phyloP scores from a whole-genome alignment of 2,329 filamentous ascomycete genomes.

The Aspergillus eucalypticola region DNA sequence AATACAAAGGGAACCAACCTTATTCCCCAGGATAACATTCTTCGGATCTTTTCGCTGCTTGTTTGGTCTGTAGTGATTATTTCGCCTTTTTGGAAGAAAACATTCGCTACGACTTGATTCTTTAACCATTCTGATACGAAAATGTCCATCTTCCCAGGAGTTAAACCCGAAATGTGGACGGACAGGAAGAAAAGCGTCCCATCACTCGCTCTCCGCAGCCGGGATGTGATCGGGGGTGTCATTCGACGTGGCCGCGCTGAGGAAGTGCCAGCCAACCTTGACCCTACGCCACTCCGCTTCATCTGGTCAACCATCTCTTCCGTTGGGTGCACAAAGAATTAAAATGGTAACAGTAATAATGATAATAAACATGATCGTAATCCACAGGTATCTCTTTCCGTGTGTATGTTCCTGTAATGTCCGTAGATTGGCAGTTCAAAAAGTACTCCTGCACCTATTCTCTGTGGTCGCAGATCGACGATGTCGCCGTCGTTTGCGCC shows the following conservation, averaged over 20 bases:
- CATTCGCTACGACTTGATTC: too few relatives aligned
- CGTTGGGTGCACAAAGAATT: conserved; percentile 7
- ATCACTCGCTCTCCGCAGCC: conserved; percentile 12
- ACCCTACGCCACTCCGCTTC: conserved; percentile 22
- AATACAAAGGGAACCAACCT: too few relatives aligned
- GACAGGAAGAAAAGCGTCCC: neutral
- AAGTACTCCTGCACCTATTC: neutral
- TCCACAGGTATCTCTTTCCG: neutral
- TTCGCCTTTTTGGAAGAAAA: too few relatives aligned
- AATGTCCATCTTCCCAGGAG: too few relatives aligned
- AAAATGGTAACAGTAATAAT: neutral
- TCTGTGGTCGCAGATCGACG: neutral
- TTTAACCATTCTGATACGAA: too few relatives aligned
- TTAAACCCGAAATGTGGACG: too few relatives aligned
- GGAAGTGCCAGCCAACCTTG: conserved; percentile 21
- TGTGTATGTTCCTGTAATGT: neutral
- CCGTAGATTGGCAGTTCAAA: neutral
- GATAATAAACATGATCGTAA: neutral
- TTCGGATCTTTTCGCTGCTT: too few relatives aligned
- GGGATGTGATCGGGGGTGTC: conserved; percentile 24
- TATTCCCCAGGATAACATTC: too few relatives aligned
- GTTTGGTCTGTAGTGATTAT: too few relatives aligned
- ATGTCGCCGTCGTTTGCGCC: conserved; percentile 3
- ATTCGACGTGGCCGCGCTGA: conserved; percentile 37
- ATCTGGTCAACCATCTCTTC: conserved; percentile 4